Percentiles rank a stretch among this genome's conserved stretches.
These are phyloP conservation scores for Brassica nigra DNA, from an alignment of 345 rosid genomes.

Conservation along the genomic window DNA sequence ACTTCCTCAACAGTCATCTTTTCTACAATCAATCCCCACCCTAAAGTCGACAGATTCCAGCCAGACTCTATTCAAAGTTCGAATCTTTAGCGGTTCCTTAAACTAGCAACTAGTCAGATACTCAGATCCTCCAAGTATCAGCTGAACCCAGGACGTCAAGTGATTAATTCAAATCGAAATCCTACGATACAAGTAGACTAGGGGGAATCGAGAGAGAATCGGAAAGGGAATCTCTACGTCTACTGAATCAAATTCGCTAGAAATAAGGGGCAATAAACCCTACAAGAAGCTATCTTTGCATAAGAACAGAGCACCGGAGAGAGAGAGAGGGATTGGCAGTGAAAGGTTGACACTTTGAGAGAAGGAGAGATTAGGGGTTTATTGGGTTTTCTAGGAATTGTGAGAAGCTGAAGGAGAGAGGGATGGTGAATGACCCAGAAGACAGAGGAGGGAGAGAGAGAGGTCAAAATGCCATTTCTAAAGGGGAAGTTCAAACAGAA, in stretches of 20 bases:
- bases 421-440: background rate
- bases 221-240: conserved; percentile 50
- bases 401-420: conserved; percentile 50
- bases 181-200: background rate
- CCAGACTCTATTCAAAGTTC: conserved; percentile 25
- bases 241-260: conserved; percentile 48
- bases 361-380: conserved; percentile 36
- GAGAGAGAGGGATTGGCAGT: background rate
- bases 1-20: conserved; percentile 71
- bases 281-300: background rate
- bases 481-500: conserved; percentile 39
- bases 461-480: conserved; percentile 44
- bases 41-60: background rate
- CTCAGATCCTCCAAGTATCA: conserved; percentile 30
- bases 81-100: conserved; percentile 23
- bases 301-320: conserved; percentile 36
- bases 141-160: background rate
- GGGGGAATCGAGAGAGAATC: conserved; percentile 24
- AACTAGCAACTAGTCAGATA: conserved; percentile 38
- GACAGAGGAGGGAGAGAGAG: conserved; percentile 17
- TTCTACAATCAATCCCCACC: conserved; percentile 16
- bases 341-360: conserved; percentile 39
- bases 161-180: background rate
- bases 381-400: conserved; percentile 41
- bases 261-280: conserved; percentile 17